Base-by-base conservation (phyloP, 2,329 filamentous ascomycete genomes). In the Fusarium sp. region DNA sequence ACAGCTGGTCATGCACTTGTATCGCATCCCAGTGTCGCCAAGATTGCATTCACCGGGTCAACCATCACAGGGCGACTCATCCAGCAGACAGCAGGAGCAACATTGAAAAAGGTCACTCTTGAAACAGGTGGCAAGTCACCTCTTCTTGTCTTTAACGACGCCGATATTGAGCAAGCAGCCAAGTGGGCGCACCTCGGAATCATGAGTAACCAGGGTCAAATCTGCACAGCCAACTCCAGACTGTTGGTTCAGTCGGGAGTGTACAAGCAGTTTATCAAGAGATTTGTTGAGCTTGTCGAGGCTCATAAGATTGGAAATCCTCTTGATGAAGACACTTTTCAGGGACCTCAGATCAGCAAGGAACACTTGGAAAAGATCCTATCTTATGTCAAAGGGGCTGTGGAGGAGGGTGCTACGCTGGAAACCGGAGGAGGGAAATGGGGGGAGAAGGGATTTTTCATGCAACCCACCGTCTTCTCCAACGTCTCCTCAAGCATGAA, bases 121-220 rank as follows among this genome's bases (percentile, higher is more conserved):
- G 58, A 61, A 7, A 56, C 45, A 3, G 62, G 62, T 3, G 62
- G 62, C 7, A 64, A 64, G 20, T 56, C 45, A 2, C 61, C 61
- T 31, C 34, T 64, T n/a, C 29, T 64, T 1, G 35, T 64, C 2
- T 56, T 64, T 11, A 35, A 57, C 2, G 61, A 64, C 9, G 61
- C 61, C 35, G 27, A 64, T 16, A 24, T 54, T 13, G 50, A 58
- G 3, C 16, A 40, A 13, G 61, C 61, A 6, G 61, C 24, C 0
- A 18, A 16, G 13, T 38, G 34, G 45, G 61, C 47, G 4, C 37
- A 64, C 5, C 13, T 16, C n/a, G 61, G 61, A 6, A 57, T 64
- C n/a, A 64, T 64, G 61, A 20, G 20, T 18, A 57, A 64, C 27
- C 24, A 27, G 11, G 61, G 61, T 8, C 61, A 64, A 7, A 56